Evolutionary conservation across 768 basidiomycete species (phyloP).

Genomic region (Galerina sulciceps): DNA sequence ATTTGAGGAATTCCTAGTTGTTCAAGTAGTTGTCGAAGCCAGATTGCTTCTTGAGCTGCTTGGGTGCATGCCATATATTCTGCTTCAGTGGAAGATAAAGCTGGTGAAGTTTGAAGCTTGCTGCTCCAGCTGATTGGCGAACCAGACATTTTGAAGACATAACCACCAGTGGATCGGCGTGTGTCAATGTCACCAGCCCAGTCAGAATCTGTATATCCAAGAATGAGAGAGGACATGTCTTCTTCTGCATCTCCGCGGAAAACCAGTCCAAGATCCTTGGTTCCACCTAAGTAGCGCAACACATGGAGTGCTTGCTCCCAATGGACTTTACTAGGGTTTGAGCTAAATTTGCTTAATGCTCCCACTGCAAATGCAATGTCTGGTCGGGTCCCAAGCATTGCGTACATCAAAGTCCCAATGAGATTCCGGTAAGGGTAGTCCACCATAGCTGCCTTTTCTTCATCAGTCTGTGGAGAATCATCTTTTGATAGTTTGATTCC

Average conservation of each 20-base stretch:
- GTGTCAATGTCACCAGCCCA: constrained; percentile 24
- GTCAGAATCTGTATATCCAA: constrained; percentile 16
- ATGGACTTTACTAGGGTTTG: constrained; percentile 16
- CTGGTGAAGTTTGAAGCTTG: constrained; percentile 27
- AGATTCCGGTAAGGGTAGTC: constrained; percentile 13
- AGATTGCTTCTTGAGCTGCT: constrained; percentile 19
- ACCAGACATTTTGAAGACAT: too few relatives aligned
- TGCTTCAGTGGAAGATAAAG: constrained; percentile 11
- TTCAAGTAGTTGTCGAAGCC: constrained; percentile 17
- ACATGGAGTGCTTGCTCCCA: constrained; percentile 17
- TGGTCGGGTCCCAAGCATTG: constrained; percentile 21
- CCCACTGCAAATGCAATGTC: constrained; percentile 23
- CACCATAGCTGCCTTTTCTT: constrained; percentile 9
- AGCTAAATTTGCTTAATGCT: constrained; percentile 1
- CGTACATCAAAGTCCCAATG: constrained; percentile 29
- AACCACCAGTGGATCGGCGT: constrained; percentile 27
- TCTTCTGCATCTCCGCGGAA: constrained; percentile 9
- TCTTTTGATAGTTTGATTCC: constrained; percentile 13
- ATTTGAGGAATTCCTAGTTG: constrained; percentile 16
- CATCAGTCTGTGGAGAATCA: constrained; percentile 7
- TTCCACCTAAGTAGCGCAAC: constrained; percentile 15
- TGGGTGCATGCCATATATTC: constrained; percentile 7
- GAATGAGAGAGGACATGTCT: constrained; percentile 12
- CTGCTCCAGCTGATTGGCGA: constrained; percentile 32
- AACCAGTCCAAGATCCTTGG: constrained; percentile 5